phyloP scores from a whole-genome alignment of 2,329 filamentous ascomycete genomes.

The Malbranchea cinnamomea region DNA sequence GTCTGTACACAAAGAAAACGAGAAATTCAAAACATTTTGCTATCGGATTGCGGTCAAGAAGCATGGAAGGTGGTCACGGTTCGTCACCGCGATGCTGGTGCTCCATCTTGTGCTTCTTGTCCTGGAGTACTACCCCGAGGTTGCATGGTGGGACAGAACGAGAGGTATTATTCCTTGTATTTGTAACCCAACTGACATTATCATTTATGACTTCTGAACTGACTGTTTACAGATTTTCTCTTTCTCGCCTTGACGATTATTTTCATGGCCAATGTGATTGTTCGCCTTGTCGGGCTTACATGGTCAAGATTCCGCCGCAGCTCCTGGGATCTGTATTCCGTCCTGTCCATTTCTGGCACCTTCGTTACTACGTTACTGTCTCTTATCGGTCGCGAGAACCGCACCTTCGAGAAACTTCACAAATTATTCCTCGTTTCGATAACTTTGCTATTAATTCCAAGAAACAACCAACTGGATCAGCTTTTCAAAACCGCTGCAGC shows the following conservation, averaged over 20 bases:
- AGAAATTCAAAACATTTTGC: conserved; percentile 80
- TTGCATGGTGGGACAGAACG: conserved; percentile 50
- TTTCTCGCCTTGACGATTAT: conserved; percentile 72
- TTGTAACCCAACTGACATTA: too few species aligned
- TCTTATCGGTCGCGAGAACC: conserved; percentile 41
- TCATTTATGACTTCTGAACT: neutral
- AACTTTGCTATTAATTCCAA: conserved; percentile 76
- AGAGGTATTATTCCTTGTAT: conserved; percentile 39
- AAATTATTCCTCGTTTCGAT: conserved; percentile 90
- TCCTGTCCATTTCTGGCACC: conserved; percentile 64
- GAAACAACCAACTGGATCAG: conserved; percentile 94
- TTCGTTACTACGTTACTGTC: conserved; percentile 70
- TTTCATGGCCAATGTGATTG: conserved; percentile 66
- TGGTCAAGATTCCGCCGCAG: conserved; percentile 86
- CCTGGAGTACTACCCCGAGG: conserved; percentile 70
- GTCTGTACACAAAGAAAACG: conserved; percentile 62
- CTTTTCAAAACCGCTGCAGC: conserved; percentile 97
- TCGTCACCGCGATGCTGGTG: conserved; percentile 64
- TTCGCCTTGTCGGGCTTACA: conserved; percentile 75
- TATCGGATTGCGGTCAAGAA: conserved; percentile 91
- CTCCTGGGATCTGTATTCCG: conserved; percentile 87
- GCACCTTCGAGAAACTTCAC: conserved; percentile 64
- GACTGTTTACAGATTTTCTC: conserved; percentile 39
- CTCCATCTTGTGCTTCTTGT: conserved; percentile 72
- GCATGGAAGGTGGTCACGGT: conserved; percentile 77